Evolutionary conservation across 768 basidiomycete species (phyloP).

Genomic region (Suillus tomentosus): DNA sequence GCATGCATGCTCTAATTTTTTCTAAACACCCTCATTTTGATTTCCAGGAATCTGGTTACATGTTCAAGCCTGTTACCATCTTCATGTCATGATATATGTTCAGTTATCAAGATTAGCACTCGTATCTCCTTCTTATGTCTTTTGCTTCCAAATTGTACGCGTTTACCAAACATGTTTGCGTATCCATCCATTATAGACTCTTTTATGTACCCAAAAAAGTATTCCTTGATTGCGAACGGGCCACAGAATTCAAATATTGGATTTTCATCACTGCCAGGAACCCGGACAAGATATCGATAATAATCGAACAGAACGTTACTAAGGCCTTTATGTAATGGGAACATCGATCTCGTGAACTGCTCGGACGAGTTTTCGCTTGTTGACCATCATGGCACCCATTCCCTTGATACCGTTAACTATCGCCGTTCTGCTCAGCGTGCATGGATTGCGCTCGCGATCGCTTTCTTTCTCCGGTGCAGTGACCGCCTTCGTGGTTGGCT

Average conservation of each 20-base stretch:
- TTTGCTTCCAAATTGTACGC: background rate
- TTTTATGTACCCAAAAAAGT: background rate
- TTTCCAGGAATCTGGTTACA: background rate
- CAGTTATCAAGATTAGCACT: background rate
- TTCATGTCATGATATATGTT: background rate
- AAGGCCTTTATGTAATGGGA: background rate
- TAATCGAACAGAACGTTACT: background rate
- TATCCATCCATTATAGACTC: background rate
- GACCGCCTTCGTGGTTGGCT: conserved; percentile 78
- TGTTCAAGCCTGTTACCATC: background rate
- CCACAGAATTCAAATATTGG: background rate
- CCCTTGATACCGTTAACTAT: conserved; percentile 45
- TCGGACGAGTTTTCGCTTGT: background rate
- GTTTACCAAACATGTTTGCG: background rate
- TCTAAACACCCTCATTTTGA: background rate
- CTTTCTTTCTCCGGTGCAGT: conserved; percentile 76
- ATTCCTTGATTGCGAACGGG: background rate
- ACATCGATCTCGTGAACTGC: background rate
- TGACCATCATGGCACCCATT: conserved; percentile 22
- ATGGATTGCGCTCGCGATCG: conserved; percentile 75
- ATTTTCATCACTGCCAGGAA: background rate
- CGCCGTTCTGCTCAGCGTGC: conserved; percentile 57
- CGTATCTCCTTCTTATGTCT: background rate
- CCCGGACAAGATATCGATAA: no score
- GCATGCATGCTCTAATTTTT: background rate